phyloP scores from a whole-genome alignment of 768 basidiomycete species.

The Lentinula edodes region DNA sequence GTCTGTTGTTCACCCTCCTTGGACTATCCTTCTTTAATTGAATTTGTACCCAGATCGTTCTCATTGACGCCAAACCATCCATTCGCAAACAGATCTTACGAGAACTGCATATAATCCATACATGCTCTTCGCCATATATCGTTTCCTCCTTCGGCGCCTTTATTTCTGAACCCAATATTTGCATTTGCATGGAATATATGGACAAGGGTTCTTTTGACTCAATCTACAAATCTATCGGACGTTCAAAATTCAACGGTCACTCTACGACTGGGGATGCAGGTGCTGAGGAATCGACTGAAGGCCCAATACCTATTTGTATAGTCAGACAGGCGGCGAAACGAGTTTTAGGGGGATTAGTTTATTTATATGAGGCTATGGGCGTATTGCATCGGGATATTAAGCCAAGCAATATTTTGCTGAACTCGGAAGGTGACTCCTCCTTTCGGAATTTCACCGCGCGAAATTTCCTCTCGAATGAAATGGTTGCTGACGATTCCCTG shows the following conservation, averaged over 20 bases:
- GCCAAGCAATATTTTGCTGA: conserved; percentile 95
- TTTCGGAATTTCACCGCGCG: not conserved
- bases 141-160: conserved; percentile 98
- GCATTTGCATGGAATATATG: conserved; percentile 98
- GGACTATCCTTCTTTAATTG: not conserved
- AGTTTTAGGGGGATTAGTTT: conserved; percentile 91
- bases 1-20: conserved; percentile 27
- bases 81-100: conserved; percentile 97
- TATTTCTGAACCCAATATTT: conserved; percentile 94
- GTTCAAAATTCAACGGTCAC: not conserved
- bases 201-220: conserved; percentile 91
- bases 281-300: conserved; percentile 30
- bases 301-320: conserved; percentile 87
- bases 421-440: conserved; percentile 69
- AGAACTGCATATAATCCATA: conserved; percentile 98
- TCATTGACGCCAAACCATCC: conserved; percentile 94
- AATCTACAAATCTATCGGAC: conserved; percentile 78
- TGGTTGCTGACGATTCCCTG: not conserved
- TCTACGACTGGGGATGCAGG: not conserved
- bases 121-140: conserved; percentile 89
- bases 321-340: conserved; percentile 90
- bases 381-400: conserved; percentile 77
- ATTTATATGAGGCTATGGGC: conserved; percentile 93
- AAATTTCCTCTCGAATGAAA: not conserved
- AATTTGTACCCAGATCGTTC: conserved; percentile 62